Evolutionary conservation across 2,329 filamentous ascomycete genomes (phyloP).

Genomic region (Metarhizium anisopliae): DNA sequence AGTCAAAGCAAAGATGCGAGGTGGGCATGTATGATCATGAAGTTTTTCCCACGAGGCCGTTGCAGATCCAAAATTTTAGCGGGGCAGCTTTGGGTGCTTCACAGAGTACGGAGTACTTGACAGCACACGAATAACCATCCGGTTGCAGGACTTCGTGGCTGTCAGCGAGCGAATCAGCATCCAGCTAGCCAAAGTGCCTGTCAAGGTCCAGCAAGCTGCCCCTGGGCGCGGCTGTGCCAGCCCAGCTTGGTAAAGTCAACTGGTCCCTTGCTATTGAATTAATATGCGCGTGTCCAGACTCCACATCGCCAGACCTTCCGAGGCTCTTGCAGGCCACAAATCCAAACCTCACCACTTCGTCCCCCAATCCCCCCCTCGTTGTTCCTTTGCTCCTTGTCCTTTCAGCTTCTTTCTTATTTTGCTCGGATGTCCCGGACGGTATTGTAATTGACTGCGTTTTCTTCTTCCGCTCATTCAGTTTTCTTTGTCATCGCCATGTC

Average conservation of each 20-base stretch:
- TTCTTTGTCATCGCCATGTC: constrained; percentile 20
- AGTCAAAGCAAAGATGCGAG: not conserved
- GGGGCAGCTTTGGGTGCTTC: constrained; percentile 5
- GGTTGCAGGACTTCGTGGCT: too few species aligned
- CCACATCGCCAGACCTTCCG: constrained; percentile 9
- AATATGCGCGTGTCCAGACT: not conserved
- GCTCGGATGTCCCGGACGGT: constrained; percentile 24
- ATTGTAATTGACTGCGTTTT: constrained; percentile 11
- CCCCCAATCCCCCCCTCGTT: not conserved
- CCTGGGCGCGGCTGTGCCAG: too few species aligned
- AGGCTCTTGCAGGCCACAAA: constrained; percentile 5
- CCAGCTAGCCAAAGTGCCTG: not conserved
- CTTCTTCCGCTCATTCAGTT: constrained; percentile 11
- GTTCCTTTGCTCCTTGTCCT: constrained; percentile 2
- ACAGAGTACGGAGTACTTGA: too few species aligned
- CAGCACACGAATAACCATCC: too few species aligned
- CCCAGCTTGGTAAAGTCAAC: too few species aligned
- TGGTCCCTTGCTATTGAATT: not conserved
- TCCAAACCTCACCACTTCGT: constrained; percentile 3
- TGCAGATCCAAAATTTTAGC: constrained; percentile 13
- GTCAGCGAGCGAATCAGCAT: not conserved
- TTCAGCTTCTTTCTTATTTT: not conserved
- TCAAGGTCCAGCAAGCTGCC: too few species aligned
- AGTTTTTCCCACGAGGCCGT: constrained; percentile 15
- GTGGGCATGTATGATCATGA: not conserved